A percentile compares a stretch with the other conserved stretches of the same genome.
Evolutionary conservation across 2,329 filamentous ascomycete species (phyloP).

Genomic region (Monilinia aucupariae): DNA sequence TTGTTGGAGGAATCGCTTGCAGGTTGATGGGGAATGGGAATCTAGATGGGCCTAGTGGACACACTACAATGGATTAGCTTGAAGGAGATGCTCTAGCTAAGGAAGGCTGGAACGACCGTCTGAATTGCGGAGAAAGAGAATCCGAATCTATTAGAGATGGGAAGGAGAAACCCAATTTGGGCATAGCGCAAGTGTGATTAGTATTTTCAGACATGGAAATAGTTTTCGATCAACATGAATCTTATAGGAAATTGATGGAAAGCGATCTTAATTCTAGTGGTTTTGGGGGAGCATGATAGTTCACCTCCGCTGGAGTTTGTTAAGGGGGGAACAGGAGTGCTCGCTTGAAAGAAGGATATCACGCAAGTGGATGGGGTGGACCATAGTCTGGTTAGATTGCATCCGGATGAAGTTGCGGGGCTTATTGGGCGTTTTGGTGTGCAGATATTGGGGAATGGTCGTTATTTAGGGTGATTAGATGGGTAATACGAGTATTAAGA

Average conservation of each 20-base stretch:
- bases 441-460: not conserved
- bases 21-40: constrained; percentile 10
- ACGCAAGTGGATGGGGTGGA: not conserved
- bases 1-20: constrained; percentile 19
- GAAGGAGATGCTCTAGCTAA: constrained; percentile 35
- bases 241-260: not conserved
- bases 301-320: not conserved
- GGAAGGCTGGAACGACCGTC: constrained; percentile 42
- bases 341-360: not conserved
- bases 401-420: not conserved
- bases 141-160: constrained; percentile 46
- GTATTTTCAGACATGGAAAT: constrained; percentile 43
- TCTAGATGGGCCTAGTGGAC: constrained; percentile 19
- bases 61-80: constrained; percentile 33
- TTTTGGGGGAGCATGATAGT: not conserved
- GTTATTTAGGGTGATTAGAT: not conserved
- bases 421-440: not conserved
- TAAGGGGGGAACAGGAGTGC: not conserved
- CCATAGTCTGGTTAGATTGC: not conserved
- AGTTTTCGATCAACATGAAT: constrained; percentile 36
- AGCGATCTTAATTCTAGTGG: not conserved
- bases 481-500: too few relatives aligned
- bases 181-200: constrained; percentile 43
- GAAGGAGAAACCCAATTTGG: constrained; percentile 43
- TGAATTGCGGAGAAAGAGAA: constrained; percentile 41